Evolutionary conservation across 495 filamentous ascomycete species (phyloP).

Genomic region (Geoglossum glabrum): DNA sequence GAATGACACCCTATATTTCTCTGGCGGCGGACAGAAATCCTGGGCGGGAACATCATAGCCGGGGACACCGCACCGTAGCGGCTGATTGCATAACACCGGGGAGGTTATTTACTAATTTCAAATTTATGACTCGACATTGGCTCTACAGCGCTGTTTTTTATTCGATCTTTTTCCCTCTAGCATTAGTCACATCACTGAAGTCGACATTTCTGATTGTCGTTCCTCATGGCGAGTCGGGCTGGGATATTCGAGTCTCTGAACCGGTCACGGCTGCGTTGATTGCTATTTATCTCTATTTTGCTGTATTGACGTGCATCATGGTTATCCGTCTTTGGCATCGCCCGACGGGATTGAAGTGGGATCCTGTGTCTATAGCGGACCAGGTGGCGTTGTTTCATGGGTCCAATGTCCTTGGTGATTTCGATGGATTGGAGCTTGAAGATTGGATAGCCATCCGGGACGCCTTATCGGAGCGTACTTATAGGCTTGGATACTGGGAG

Average conservation of each 20-base stretch:
- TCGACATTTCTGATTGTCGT: neutral
- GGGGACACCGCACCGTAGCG: no score
- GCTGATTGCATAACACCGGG: neutral
- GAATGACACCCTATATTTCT: neutral
- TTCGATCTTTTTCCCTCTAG: neutral
- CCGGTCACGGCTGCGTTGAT: neutral
- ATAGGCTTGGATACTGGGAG: conserved; percentile 12
- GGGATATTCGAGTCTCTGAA: neutral
- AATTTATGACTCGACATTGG: neutral
- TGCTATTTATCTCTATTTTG: neutral
- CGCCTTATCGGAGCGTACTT: conserved; percentile 29
- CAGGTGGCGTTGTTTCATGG: conserved; percentile 54
- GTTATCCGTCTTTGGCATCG: neutral
- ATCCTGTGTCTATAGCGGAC: conserved; percentile 60
- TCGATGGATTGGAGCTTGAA: conserved; percentile 39
- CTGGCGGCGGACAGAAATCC: neutral
- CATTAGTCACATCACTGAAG: neutral
- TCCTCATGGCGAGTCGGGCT: neutral
- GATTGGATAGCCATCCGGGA: conserved; percentile 30
- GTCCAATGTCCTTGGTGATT: conserved; percentile 55
- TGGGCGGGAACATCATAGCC: no score
- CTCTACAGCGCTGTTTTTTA: no score
- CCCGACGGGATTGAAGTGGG: conserved; percentile 62
- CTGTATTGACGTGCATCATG: neutral
- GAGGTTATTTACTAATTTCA: neutral